Base-by-base conservation (phyloP, 176 grass and related monocot genomes). In the Carex myosuroides region DNA sequence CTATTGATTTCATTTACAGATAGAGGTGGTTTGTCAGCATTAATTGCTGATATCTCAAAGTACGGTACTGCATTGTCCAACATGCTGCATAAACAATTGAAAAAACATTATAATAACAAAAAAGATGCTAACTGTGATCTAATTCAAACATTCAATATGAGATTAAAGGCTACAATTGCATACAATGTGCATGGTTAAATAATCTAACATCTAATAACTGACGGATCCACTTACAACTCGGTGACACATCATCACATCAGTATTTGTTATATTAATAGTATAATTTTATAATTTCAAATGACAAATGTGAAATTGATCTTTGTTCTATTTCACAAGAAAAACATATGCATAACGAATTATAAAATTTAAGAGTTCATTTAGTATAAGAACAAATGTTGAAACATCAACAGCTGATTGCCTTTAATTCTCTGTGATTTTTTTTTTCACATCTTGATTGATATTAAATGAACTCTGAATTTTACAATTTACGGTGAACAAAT, bases 31-130 rank as follows among this genome's bases (percentile, higher is more conserved):
- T 98, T 98, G 67, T 98, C 87, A 6, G 96, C 91, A 90, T 98
- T 93, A 55, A 98, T 74, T 62, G 91, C 96, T 95, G 96, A 92
- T 88, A 98, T 93, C 88, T 98, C 96, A 84, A 98, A 98, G 88
- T 89, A 98, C 32, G 88, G 86, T 83, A 92, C 78, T 67, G 76
- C 96, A 85, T 90, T 90, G 84, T 85, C 91, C 83, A 84, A 93
- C 82, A 98, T 98, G 79, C 92, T 98, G 60, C 86, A 91, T 90
- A 29, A 85, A 59, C 33, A 64, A 64, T 60, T 24, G 11, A 50
- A 65, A 85, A 37, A 84, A 82, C 60, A 89, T 73, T 75, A 56
- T 54, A 8, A 8, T 16, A 79, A 85, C 16, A 79, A 79, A 63
- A 22, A 79, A 79, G 62, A 26, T 85, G 37, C 22, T n/a, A n/a